Evolutionary conservation across 1,284 basidiomycete species (phyloP).

Genomic region (Malassezia globosa): DNA sequence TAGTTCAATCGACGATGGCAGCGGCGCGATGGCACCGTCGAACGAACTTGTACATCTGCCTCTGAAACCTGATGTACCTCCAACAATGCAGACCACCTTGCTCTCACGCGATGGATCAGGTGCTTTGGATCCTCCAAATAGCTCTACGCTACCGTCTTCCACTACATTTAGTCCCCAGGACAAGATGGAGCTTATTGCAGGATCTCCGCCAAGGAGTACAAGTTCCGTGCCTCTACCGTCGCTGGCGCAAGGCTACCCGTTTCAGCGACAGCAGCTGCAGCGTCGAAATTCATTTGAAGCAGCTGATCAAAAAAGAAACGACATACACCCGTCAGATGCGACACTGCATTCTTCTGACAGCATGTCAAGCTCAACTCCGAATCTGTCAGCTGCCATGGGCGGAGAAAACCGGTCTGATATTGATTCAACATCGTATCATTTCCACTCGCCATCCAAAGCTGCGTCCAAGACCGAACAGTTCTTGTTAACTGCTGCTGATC

Average conservation of each 20-base stretch:
- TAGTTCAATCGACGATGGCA: slow-evolving; percentile 33
- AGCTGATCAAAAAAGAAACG: not conserved
- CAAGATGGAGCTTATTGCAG: not conserved
- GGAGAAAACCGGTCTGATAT: not conserved
- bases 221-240: not conserved
- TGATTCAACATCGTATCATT: slow-evolving; percentile 3
- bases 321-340: not conserved
- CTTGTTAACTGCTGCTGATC: slow-evolving; percentile 86
- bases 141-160: not conserved
- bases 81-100: not conserved
- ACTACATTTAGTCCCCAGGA: not conserved
- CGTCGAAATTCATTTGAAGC: not conserved
- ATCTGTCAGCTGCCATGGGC: not conserved
- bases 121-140: slow-evolving; percentile 4
- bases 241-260: not conserved
- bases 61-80: not conserved
- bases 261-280: not conserved
- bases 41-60: not conserved
- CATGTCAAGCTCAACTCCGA: slow-evolving; percentile 7
- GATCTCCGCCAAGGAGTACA: too few species aligned
- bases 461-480: slow-evolving; percentile 58
- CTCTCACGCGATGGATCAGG: too few species aligned
- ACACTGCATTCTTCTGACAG: not conserved
- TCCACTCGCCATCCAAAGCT: slow-evolving; percentile 21
- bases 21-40: not conserved